phyloP scores from a whole-genome alignment of 768 basidiomycete genomes.

The Myochromella boudieri region DNA sequence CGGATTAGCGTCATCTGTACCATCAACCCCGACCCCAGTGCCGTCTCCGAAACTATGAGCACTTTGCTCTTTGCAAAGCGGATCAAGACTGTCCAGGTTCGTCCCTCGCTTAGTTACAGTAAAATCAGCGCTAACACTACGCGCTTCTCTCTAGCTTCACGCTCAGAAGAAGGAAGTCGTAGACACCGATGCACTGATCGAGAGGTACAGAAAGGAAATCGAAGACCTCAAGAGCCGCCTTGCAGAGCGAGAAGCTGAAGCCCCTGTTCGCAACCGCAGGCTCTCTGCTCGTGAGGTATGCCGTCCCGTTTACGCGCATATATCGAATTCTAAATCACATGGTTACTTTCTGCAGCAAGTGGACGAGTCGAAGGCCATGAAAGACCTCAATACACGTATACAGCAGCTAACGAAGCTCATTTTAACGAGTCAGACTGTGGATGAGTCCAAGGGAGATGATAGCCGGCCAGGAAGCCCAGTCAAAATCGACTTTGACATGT shows the following conservation, averaged over 20 bases:
- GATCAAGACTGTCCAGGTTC: slow-evolving; percentile 83
- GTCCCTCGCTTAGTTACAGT: slow-evolving; percentile 15
- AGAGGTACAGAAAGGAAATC: slow-evolving; percentile 93
- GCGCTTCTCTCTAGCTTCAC: slow-evolving; percentile 47
- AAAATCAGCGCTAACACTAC: not conserved
- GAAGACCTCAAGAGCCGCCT: slow-evolving; percentile 81
- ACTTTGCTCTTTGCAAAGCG: slow-evolving; percentile 91
- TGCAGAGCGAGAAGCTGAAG: slow-evolving; percentile 67
- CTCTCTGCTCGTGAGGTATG: slow-evolving; percentile 52
- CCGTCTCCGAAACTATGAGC: slow-evolving; percentile 81
- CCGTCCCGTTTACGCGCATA: not conserved
- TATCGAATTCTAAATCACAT: not conserved
- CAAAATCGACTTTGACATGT: slow-evolving; percentile 89
- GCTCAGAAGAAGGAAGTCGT: slow-evolving; percentile 94
- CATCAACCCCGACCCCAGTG: slow-evolving; percentile 80
- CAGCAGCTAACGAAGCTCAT: slow-evolving; percentile 83
- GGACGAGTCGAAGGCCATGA: slow-evolving; percentile 84
- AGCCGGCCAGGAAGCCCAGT: slow-evolving; percentile 79
- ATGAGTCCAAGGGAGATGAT: slow-evolving; percentile 64
- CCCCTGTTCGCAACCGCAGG: slow-evolving; percentile 45
- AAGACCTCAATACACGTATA: slow-evolving; percentile 76
- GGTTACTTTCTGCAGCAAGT: slow-evolving; percentile 56
- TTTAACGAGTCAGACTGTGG: slow-evolving; percentile 82
- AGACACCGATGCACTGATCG: slow-evolving; percentile 90
- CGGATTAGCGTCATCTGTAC: slow-evolving; percentile 97